A percentile compares a stretch with the other conserved stretches of the same genome.
phyloP scores from a whole-genome alignment of 2,329 filamentous ascomycete genomes.

The Penicillium sp. region DNA sequence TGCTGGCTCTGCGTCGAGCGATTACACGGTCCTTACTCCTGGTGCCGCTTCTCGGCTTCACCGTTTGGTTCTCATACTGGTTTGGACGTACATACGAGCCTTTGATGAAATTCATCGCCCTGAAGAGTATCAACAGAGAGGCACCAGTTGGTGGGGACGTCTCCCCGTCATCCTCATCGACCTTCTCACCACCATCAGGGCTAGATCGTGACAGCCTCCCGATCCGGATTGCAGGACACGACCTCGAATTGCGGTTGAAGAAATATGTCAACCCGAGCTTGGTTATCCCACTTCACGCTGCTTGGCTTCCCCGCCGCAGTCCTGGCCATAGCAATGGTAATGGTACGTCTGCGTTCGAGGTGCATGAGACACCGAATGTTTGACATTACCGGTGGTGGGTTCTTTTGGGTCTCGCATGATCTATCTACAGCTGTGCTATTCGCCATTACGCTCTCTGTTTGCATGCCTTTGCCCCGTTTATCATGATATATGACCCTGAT shows the following conservation, averaged over 20 bases:
- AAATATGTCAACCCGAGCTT: conserved; percentile 49
- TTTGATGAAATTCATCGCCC: conserved; percentile 84
- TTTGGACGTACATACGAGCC: conserved; percentile 80
- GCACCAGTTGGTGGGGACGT: conserved; percentile 46
- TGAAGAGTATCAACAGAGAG: conserved; percentile 72
- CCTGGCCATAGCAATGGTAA: conserved; percentile 20
- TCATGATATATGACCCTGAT: conserved; percentile 25
- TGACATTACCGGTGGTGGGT: neutral
- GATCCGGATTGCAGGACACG: conserved; percentile 40
- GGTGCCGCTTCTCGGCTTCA: conserved; percentile 70
- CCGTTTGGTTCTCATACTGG: conserved; percentile 84
- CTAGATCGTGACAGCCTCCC: conserved; percentile 45
- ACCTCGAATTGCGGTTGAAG: conserved; percentile 40
- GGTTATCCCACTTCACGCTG: conserved; percentile 42
- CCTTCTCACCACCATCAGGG: conserved; percentile 41
- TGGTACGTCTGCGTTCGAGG: conserved; percentile 18
- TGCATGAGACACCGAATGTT: conserved; percentile 16
- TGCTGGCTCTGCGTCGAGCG: conserved; percentile 70
- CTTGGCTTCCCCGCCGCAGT: conserved; percentile 41
- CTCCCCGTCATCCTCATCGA: conserved; percentile 37
- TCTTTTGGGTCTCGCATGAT: neutral
- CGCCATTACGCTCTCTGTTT: neutral
- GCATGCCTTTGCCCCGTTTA: conserved; percentile 2
- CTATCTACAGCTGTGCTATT: neutral
- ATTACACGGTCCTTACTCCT: conserved; percentile 70